Conservation (phyloP, 768 basidiomycete species). For the Pholiota conissans region DNA sequence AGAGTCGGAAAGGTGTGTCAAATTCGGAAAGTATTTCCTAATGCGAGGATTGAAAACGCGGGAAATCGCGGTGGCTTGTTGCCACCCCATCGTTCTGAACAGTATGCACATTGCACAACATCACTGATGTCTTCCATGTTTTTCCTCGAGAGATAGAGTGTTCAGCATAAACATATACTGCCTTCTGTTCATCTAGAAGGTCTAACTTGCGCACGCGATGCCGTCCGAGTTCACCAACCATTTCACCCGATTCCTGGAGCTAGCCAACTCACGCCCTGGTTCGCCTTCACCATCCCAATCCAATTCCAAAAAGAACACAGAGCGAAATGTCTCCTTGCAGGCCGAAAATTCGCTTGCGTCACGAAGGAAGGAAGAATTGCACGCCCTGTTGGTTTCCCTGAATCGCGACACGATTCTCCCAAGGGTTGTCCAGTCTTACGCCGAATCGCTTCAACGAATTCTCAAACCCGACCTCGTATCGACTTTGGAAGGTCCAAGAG, state of each 20-base stretch:
- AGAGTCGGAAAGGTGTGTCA: neutral
- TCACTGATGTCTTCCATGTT: too few relatives aligned
- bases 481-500: conserved; percentile 5
- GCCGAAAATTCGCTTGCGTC: neutral
- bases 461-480: neutral
- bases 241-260: conserved; percentile 32
- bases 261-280: conserved; percentile 23
- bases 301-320: neutral
- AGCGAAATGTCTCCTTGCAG: neutral
- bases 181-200: too few relatives aligned
- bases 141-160: neutral
- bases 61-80: neutral
- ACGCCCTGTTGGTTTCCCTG: conserved; percentile 37
- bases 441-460: conserved; percentile 24
- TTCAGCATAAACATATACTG: too few relatives aligned
- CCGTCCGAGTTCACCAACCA: conserved; percentile 41
- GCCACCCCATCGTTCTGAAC: neutral
- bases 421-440: conserved; percentile 26
- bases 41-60: conserved; percentile 3
- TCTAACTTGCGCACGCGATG: conserved; percentile 20
- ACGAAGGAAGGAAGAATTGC: conserved; percentile 33
- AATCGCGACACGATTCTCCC: conserved; percentile 22
- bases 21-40: conserved; percentile 4
- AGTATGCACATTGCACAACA: too few relatives aligned
- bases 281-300: conserved; percentile 13